Evolutionary conservation across 768 basidiomycete species (phyloP).

Genomic region (Mycena chlorophos): DNA sequence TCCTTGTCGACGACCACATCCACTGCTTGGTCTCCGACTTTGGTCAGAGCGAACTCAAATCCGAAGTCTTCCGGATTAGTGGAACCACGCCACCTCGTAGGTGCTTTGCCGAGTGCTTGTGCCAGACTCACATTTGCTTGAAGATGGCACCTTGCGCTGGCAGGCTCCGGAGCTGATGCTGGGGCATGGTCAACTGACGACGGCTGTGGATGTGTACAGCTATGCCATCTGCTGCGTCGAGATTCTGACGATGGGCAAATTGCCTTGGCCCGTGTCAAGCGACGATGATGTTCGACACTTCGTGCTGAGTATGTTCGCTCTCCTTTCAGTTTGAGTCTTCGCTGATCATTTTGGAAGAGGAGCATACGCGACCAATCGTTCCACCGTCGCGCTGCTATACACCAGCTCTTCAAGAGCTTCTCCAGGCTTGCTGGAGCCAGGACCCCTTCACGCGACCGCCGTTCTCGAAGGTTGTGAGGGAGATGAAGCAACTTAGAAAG

Average conservation of each 20-base stretch:
- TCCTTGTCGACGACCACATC: slow-evolving; percentile 36
- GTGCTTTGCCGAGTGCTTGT: slow-evolving; percentile 6
- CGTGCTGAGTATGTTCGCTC: slow-evolving; percentile 45
- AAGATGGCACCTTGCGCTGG: slow-evolving; percentile 52
- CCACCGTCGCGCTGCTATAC: slow-evolving; percentile 39
- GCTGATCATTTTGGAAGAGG: slow-evolving; percentile 36
- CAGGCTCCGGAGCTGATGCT: slow-evolving; percentile 66
- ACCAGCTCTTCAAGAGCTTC: slow-evolving; percentile 41
- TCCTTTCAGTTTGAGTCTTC: neutral
- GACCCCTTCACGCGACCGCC: slow-evolving; percentile 52
- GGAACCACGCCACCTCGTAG: slow-evolving; percentile 31
- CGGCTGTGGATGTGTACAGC: slow-evolving; percentile 65
- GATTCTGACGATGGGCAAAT: slow-evolving; percentile 59
- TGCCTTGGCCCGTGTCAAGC: slow-evolving; percentile 56
- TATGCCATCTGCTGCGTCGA: slow-evolving; percentile 68
- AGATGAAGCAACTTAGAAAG: slow-evolving; percentile 47
- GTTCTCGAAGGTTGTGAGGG: slow-evolving; percentile 50
- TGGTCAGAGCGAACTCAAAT: slow-evolving; percentile 55
- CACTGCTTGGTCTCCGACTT: slow-evolving; percentile 59
- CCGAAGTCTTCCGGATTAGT: slow-evolving; percentile 46
- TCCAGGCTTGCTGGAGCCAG: slow-evolving; percentile 58
- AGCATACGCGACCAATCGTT: slow-evolving; percentile 52
- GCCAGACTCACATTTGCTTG: slow-evolving; percentile 7
- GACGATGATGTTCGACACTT: slow-evolving; percentile 52
- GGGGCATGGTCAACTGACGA: slow-evolving; percentile 48